Percentiles rank a stretch among this genome's conserved stretches.
Conservation (phyloP, 495 filamentous ascomycete genomes). For the Physcia stellaris region DNA sequence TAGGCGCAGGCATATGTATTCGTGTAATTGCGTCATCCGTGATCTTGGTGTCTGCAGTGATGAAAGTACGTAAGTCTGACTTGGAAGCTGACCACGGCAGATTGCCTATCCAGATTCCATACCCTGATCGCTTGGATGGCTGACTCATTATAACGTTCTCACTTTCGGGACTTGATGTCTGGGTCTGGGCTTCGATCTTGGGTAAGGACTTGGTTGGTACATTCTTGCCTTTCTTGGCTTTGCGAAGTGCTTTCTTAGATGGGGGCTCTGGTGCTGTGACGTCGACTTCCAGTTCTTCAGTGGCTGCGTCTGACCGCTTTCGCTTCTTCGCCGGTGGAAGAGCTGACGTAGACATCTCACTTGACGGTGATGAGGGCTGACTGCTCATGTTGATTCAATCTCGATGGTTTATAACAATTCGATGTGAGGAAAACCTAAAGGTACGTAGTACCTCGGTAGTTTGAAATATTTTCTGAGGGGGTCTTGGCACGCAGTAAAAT, state of each 20-base stretch:
- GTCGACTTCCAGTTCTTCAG: slow-evolving; percentile 72
- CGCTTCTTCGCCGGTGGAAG: slow-evolving; percentile 51
- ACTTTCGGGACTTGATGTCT: slow-evolving; percentile 14
- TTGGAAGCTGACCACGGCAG: slow-evolving; percentile 66
- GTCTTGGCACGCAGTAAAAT: no score
- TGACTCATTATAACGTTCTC: slow-evolving; percentile 17
- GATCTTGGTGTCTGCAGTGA: slow-evolving; percentile 57
- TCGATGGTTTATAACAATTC: no score
- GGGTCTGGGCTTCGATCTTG: slow-evolving; percentile 19
- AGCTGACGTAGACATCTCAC: neutral
- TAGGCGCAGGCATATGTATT: slow-evolving; percentile 56
- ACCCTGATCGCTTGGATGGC: slow-evolving; percentile 48
- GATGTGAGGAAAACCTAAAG: no score
- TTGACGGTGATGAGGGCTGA: no score
- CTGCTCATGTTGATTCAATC: no score
- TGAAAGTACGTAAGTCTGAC: slow-evolving; percentile 56
- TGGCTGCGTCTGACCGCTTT: slow-evolving; percentile 36
- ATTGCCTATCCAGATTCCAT: slow-evolving; percentile 95
- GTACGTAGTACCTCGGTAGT: no score
- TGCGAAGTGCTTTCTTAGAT: slow-evolving; percentile 78
- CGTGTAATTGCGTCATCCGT: slow-evolving; percentile 60
- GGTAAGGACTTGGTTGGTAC: slow-evolving; percentile 14
- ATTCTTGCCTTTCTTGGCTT: slow-evolving; percentile 56
- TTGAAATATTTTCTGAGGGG: no score
- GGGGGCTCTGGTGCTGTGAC: slow-evolving; percentile 74